A percentile compares a stretch with the other conserved stretches of the same genome.
These are phyloP conservation scores for Centaurea solstitialis DNA, from an alignment of 129 eudicot species.

Conservation along the genomic window DNA sequence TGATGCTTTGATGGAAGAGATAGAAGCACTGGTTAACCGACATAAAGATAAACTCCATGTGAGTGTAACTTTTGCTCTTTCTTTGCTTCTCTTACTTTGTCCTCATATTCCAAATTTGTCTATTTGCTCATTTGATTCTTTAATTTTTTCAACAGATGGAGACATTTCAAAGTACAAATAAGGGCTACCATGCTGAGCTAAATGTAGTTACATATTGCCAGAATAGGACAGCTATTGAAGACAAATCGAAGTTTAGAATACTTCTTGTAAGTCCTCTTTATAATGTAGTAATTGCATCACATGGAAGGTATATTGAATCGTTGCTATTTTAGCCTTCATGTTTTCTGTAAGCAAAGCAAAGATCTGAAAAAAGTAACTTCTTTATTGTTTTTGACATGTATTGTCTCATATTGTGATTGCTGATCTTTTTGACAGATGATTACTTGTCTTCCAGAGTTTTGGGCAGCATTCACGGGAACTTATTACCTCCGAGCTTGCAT, in stretches of 20 bases:
- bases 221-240: conserved; percentile 60
- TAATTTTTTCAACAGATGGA: conserved; percentile 60
- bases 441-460: conserved; percentile 99
- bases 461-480: conserved; percentile 99
- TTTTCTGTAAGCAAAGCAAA: conserved; percentile 17
- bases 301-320: conserved; percentile 14
- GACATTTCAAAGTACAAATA: conserved; percentile 56
- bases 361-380: conserved; percentile 13
- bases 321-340: not conserved
- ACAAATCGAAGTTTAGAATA: conserved; percentile 76
- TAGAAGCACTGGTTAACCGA: conserved; percentile 76
- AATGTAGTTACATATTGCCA: conserved; percentile 82
- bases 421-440: conserved; percentile 99
- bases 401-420: conserved; percentile 85
- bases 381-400: conserved; percentile 36
- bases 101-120: not conserved
- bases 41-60: conserved; percentile 79
- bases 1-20: conserved; percentile 85
- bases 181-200: conserved; percentile 77
- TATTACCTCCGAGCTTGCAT: conserved; percentile 93
- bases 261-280: conserved; percentile 72
- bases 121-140: conserved; percentile 13
- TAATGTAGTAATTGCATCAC: conserved; percentile 27
- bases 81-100: not conserved
- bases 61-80: conserved; percentile 21